Evolutionary conservation across 2,329 filamentous ascomycete genomes (phyloP), one percentile per base, ranked within the genome.

Genomic region (Fusarium abutilonis): DNA sequence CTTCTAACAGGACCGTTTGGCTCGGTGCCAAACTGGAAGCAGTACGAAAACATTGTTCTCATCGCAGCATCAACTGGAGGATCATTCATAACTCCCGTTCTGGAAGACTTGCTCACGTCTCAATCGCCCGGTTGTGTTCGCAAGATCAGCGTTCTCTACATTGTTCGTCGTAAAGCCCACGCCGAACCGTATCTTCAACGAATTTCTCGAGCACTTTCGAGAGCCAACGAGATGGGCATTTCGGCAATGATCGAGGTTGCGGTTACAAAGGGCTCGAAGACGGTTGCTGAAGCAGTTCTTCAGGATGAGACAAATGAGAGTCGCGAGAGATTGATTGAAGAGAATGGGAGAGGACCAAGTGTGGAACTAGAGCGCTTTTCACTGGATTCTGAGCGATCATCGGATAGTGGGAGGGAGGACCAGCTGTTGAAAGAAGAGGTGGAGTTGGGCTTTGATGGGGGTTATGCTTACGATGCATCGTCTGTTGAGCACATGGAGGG

Each of bases 1-100:
- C 31, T 71, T 15, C n/a, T 71, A 2, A 61, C 69, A 1, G 69
- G 69, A 0, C 69, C 69, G 3, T 71, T 69, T 34, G 69, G 69
- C 0, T 28, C 38, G 2, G 31, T 56, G 14, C 61, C 66, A 4
- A 63, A 69, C n/a, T 71, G 67, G 69, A 67, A 41, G 11, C 69
- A 71, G 11, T 69, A 55, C n/a, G 69, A 68, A 9, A 70, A 59
- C 6, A 14, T 71, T 3, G 40, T 69, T 9, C 52, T 71, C 4
- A 15, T 71, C 17, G 51, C 66, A 6, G 52, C 66, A 2, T 71
- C 69, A 0, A 71, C 69, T 0, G 69, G 69, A 28, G 67, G 66
- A 9, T 70, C 69, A 0, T 71, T 70, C 13, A 63, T 42, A 0
- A 67, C 69, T 2, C 69, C 69, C 9, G 31, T 70, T 11, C 57